These are phyloP conservation scores for Russula sp. DNA, from an alignment of 768 basidiomycete genomes.

Conservation along the genomic window DNA sequence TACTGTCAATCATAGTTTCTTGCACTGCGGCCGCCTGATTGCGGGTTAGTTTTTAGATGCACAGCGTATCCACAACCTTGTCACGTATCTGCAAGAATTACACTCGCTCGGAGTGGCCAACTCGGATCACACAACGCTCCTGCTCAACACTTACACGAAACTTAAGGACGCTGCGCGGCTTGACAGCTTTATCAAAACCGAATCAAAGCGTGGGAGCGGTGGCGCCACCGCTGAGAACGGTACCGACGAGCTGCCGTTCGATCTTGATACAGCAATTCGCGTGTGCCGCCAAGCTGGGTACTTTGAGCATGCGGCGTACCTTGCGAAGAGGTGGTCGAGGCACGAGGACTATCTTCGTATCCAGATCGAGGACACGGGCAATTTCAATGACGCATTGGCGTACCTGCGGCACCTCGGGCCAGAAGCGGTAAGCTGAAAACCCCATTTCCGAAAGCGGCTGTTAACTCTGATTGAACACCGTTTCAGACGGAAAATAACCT, in stretches of 20 bases:
- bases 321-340: slow-evolving; percentile 84
- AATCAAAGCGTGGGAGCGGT: slow-evolving; percentile 43
- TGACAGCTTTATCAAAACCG: slow-evolving; percentile 88
- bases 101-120: slow-evolving; percentile 88
- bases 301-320: slow-evolving; percentile 88
- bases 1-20: slow-evolving; percentile 25
- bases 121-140: slow-evolving; percentile 91
- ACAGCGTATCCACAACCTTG: slow-evolving; percentile 91
- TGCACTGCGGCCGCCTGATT: slow-evolving; percentile 3
- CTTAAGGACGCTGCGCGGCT: slow-evolving; percentile 85
- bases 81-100: slow-evolving; percentile 91
- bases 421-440: slow-evolving; percentile 54
- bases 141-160: slow-evolving; percentile 97
- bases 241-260: slow-evolving; percentile 77
- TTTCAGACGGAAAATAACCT: slow-evolving; percentile 79
- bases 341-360: slow-evolving; percentile 93
- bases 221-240: slow-evolving; percentile 43
- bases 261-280: slow-evolving; percentile 92
- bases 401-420: slow-evolving; percentile 77
- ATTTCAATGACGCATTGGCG: slow-evolving; percentile 69
- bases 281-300: slow-evolving; percentile 97
- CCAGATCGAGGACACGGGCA: slow-evolving; percentile 85
- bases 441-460: background rate
- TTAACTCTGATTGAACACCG: background rate
- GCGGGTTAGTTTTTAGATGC: slow-evolving; percentile 81